Evolutionary conservation across 768 basidiomycete species (phyloP).

Genomic region (Inosperma sp.): DNA sequence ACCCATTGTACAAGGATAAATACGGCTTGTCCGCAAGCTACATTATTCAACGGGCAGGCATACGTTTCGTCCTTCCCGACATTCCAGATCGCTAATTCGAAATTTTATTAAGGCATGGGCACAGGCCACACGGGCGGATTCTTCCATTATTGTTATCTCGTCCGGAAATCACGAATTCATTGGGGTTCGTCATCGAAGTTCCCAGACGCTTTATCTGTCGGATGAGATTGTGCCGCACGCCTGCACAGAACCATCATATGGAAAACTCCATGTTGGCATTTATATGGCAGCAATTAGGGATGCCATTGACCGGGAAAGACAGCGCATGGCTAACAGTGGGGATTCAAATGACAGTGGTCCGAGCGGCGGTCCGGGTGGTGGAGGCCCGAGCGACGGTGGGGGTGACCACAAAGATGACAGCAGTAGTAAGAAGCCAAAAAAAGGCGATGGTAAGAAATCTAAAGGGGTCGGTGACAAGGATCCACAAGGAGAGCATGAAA

Average conservation of each 20-base stretch:
- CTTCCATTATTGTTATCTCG: conserved; percentile 12
- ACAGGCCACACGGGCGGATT: conserved; percentile 12
- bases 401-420: background rate
- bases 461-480: background rate
- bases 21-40: background rate
- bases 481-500: background rate
- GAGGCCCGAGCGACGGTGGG: background rate
- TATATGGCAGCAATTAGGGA: conserved; percentile 16
- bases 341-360: background rate
- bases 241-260: conserved; percentile 11
- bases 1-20: background rate
- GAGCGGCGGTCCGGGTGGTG: background rate
- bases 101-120: conserved; percentile 16
- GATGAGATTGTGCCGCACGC: conserved; percentile 13
- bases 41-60: background rate
- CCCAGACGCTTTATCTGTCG: conserved; percentile 18
- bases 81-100: background rate
- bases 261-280: conserved; percentile 15
- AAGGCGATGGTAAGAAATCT: background rate
- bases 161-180: conserved; percentile 10
- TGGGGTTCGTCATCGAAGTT: conserved; percentile 13
- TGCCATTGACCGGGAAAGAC: conserved; percentile 12
- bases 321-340: background rate
- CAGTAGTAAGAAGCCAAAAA: background rate
- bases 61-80: background rate